A percentile compares a stretch with the other conserved stretches of the same genome.
Conservation (phyloP, 23 red algal species). For the Agarophyton chilense region DNA sequence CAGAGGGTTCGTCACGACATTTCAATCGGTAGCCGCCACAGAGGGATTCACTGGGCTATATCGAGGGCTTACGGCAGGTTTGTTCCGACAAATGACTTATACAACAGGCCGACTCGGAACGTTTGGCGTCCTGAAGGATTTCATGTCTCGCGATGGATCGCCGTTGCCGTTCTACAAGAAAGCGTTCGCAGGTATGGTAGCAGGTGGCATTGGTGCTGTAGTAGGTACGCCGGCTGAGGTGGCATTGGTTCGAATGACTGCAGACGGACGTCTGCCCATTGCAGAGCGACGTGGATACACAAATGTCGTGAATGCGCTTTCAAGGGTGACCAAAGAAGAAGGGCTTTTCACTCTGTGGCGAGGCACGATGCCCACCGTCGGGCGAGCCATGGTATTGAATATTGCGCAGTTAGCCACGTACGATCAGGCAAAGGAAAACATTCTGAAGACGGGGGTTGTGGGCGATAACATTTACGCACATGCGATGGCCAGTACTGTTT, state of each 20-base stretch:
- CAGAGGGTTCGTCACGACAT: slow-evolving; percentile 65
- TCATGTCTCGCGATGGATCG: slow-evolving; percentile 56
- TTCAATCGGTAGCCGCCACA: slow-evolving; percentile 44
- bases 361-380: slow-evolving; percentile 85
- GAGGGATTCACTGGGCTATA: slow-evolving; percentile 84
- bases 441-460: slow-evolving; percentile 69
- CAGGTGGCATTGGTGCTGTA: slow-evolving; percentile 84
- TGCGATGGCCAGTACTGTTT: slow-evolving; percentile 68
- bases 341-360: slow-evolving; percentile 93
- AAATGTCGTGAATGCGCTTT: slow-evolving; percentile 86
- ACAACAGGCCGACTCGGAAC: slow-evolving; percentile 91
- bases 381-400: slow-evolving; percentile 86
- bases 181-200: slow-evolving; percentile 81
- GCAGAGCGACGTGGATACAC: slow-evolving; percentile 77
- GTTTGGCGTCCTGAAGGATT: slow-evolving; percentile 80
- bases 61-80: slow-evolving; percentile 82
- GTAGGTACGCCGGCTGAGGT: slow-evolving; percentile 95
- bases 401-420: slow-evolving; percentile 95
- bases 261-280: slow-evolving; percentile 86
- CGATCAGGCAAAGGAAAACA: slow-evolving; percentile 91
- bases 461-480: slow-evolving; percentile 93
- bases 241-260: slow-evolving; percentile 93
- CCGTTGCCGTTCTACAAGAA: slow-evolving; percentile 89
- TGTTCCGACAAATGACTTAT: slow-evolving; percentile 97
- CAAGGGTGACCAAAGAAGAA: slow-evolving; percentile 91